These are phyloP conservation scores for Polygonum aviculare DNA, from an alignment of 148 eudicot species.

Conservation along the genomic window DNA sequence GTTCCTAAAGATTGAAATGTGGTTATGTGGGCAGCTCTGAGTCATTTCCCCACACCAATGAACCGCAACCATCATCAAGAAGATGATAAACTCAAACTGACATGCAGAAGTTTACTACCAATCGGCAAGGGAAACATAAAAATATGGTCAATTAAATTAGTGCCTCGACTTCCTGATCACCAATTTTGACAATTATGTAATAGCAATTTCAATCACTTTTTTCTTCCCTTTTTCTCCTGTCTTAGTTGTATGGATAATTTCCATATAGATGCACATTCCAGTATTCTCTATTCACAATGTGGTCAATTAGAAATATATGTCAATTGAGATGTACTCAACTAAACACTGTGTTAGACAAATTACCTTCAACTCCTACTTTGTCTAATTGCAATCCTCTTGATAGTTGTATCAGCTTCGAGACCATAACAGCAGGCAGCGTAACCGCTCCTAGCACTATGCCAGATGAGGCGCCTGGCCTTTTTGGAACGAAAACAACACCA, in stretches of 20 bases:
- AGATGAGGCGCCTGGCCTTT: conserved; percentile 77
- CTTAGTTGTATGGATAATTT: background rate
- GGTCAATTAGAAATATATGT: background rate
- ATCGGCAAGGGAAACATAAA: background rate
- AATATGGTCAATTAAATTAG: background rate
- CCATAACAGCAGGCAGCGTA: conserved; percentile 61
- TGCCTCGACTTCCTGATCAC: background rate
- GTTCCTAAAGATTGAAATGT: background rate
- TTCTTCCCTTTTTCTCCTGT: background rate
- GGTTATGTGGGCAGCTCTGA: background rate
- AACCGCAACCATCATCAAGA: background rate
- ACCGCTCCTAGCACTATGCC: conserved; percentile 76
- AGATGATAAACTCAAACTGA: background rate
- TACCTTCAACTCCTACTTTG: conserved; percentile 48
- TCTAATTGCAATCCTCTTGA: conserved; percentile 43
- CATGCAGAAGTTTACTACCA: background rate
- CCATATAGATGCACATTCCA: background rate
- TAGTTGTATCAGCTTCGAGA: conserved; percentile 64
- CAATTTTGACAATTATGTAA: background rate
- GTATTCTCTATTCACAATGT: background rate
- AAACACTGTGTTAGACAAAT: background rate
- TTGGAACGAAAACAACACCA: background rate
- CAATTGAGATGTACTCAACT: background rate
- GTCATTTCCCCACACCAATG: background rate
- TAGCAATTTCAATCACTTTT: background rate